These are phyloP conservation scores for Umbelopsis vinacea DNA, from an alignment of 192 early-diverging fungal species.

Conservation along the genomic window DNA sequence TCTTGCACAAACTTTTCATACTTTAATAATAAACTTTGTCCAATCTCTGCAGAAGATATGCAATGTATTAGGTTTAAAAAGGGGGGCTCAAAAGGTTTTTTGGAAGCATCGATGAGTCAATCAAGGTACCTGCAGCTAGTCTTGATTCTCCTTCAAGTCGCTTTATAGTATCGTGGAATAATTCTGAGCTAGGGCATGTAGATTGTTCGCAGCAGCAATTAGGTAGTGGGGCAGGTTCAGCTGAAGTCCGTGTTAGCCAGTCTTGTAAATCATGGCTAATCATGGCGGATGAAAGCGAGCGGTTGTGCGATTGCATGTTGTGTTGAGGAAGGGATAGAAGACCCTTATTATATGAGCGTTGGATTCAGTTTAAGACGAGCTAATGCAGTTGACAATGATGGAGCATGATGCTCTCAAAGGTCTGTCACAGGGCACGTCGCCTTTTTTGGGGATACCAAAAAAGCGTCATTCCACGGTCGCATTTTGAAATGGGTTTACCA, in stretches of 20 bases:
- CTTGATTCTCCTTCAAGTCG: conserved; percentile 30
- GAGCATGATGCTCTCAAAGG: conserved; percentile 18
- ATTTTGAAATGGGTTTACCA: neutral
- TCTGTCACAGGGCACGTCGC: conserved; percentile 20
- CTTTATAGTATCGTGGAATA: conserved; percentile 24
- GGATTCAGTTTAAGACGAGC: neutral
- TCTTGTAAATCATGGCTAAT: conserved; percentile 25
- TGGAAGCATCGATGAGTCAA: neutral
- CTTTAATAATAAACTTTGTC: conserved; percentile 33
- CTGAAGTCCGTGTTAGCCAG: conserved; percentile 30
- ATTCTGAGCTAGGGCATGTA: conserved; percentile 22
- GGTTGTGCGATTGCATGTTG: conserved; percentile 19
- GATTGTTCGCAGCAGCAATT: conserved; percentile 27
- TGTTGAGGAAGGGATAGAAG: neutral
- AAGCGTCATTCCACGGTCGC: conserved; percentile 21
- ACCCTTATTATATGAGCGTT: neutral
- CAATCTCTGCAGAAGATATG: conserved; percentile 26
- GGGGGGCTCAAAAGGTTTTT: neutral
- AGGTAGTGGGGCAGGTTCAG: conserved; percentile 13
- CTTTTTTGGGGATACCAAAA: conserved; percentile 22
- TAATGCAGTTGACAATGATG: conserved; percentile 4
- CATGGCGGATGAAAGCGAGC: conserved; percentile 14
- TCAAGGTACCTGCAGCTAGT: conserved; percentile 29
- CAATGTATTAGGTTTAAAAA: neutral
- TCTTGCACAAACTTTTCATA: conserved; percentile 27